These are phyloP conservation scores for Agrocybe chaxingu DNA, from an alignment of 768 basidiomycete genomes.

Conservation along the genomic window DNA sequence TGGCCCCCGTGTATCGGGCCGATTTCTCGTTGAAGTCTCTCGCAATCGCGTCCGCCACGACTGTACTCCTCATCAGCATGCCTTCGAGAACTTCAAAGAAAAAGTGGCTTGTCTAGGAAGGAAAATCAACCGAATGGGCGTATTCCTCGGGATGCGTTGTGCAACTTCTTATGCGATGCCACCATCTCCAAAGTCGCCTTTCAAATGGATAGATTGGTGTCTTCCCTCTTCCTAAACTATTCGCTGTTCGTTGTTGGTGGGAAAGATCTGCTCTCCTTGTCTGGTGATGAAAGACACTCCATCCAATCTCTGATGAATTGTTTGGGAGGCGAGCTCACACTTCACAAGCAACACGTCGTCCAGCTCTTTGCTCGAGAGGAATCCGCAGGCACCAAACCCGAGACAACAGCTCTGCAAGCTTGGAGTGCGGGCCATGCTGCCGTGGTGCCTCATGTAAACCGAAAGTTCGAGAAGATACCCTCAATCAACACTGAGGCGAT, in stretches of 20 bases:
- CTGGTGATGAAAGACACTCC: constrained; percentile 25
- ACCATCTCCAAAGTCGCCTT: constrained; percentile 35
- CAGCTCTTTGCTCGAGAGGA: constrained; percentile 29
- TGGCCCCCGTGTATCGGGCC: constrained; percentile 39
- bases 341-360: constrained; percentile 24
- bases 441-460: constrained; percentile 17
- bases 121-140: constrained; percentile 4
- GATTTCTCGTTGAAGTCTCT: constrained; percentile 31
- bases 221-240: constrained; percentile 37
- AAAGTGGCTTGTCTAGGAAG: constrained; percentile 1
- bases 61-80: constrained; percentile 29
- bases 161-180: constrained; percentile 27
- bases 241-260: constrained; percentile 28
- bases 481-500: constrained; percentile 25
- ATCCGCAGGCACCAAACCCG: constrained; percentile 5
- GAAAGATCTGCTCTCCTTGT: constrained; percentile 39
- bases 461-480: constrained; percentile 5
- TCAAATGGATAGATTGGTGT: constrained; percentile 41
- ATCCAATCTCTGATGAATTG: constrained; percentile 28
- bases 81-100: constrained; percentile 14
- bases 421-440: constrained; percentile 42
- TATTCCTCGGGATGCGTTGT: constrained; percentile 21
- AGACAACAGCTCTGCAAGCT: constrained; percentile 35
- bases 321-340: constrained; percentile 32
- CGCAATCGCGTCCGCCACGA: constrained; percentile 35